Evolutionary conservation across 306 rosid species (phyloP).

Genomic region (Pyrus betulifolia): DNA sequence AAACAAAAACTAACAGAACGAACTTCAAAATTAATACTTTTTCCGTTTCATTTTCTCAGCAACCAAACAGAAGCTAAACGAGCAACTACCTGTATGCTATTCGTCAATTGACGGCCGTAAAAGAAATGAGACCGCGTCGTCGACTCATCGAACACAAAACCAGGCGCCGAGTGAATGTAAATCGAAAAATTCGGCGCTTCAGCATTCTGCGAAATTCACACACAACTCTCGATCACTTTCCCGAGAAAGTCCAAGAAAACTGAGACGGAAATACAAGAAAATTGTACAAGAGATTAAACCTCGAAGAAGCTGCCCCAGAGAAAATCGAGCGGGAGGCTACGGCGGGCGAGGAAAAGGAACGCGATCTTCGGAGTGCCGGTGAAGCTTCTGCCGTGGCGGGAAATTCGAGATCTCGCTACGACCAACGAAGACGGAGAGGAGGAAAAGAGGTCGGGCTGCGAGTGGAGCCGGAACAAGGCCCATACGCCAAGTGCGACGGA

Average conservation of each 20-base stretch:
- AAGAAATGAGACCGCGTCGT: conserved; percentile 34
- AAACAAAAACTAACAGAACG: not conserved
- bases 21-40: not conserved
- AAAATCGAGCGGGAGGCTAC: conserved; percentile 76
- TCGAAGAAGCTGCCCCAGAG: conserved; percentile 83
- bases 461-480: conserved; percentile 47
- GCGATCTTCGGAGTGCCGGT: conserved; percentile 75
- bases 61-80: conserved; percentile 14
- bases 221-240: conserved; percentile 13
- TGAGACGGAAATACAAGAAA: not conserved
- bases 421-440: conserved; percentile 3
- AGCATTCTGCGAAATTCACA: conserved; percentile 20
- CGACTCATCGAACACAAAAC: conserved; percentile 35
- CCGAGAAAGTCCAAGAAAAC: conserved; percentile 4
- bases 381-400: conserved; percentile 18
- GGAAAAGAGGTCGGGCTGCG: conserved; percentile 22
- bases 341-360: conserved; percentile 78
- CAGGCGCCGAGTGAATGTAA: conserved; percentile 40
- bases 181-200: conserved; percentile 20
- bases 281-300: conserved; percentile 23
- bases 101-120: conserved; percentile 30
- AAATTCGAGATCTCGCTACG: conserved; percentile 25
- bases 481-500: conserved; percentile 41
- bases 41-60: conserved; percentile 1
- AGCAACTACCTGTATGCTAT: conserved; percentile 31